Evolutionary conservation across 148 eudicot species (phyloP), one percentile per base, ranked within the genome.

Genomic region (Vaccinium myrtillus): DNA sequence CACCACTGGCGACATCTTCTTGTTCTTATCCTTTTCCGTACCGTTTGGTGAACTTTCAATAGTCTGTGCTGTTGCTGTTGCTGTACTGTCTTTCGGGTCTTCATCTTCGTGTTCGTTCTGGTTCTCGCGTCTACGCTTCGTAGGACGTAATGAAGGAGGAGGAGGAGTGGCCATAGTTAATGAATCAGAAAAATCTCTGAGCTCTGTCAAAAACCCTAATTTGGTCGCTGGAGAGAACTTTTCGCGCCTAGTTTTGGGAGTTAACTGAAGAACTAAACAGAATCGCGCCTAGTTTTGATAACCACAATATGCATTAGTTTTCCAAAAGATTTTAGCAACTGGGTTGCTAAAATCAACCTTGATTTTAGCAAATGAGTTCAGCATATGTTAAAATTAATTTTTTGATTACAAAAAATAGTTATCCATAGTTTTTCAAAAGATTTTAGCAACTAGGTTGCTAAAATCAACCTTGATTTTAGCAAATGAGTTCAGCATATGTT

Each of bases 51-150:
- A n/a, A 54, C 13, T 54, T 2, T 53, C 19, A 30, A 36, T 54
- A 13, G 36, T 12, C 25, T 7, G 6, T 10, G 5, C 74, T 43
- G 79, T 23, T 49, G 27, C 49, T 39, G 61, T 25, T 16, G 36
- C 19, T 76, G 53, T 56, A 51, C 21, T 46, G 49, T 59, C 39
- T 39, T 58, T 43, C 19, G 74, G 80, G 59, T 81, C 81, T 82
- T 78, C 85, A 50, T 3, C 61, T 75, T 82, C 53, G 1, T 63
- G 80, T 32, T 87, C 73, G 50, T n/a, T 39, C 51, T 87, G 63
- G 81, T 58, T 54, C 70, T 82, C 73, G 2, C 96, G 93, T 43
- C 89, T 89, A 2, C 94, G 94, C 87, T 92, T 92, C 63, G 90
- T 55, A 15, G 88, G 84, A 53, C 83, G 87, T 43, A 23, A 9